Base-by-base conservation (phyloP, 1,284 basidiomycete species). In the Xerocomus minutiporus region DNA sequence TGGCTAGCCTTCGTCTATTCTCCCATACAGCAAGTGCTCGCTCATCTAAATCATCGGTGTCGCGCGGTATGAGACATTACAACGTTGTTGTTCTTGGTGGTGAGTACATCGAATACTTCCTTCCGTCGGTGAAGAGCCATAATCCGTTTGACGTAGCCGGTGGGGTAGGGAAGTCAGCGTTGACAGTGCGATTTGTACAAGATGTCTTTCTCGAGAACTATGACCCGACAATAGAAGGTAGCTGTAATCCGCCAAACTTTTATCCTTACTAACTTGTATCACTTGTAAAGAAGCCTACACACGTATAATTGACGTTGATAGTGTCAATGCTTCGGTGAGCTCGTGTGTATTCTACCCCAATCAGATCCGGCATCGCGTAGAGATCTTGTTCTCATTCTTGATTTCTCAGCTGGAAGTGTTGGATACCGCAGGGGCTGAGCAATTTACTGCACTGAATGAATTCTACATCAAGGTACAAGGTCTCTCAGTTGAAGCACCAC, bases 351-450 rank as follows among this genome's bases (percentile, higher is more conserved):
- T 58, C 17, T 51, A 43, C 35, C 42, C 49, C 45, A 36, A 55
- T 38, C 52, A 47, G 35, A 53, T 53, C 50, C 36, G 28, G 51
- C 55, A 54, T 55, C 51, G 51, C 25, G 48, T 56, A 36, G 25
- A 38, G 58, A 51, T 49, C 1, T 50, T 52, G 51, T 51, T 47
- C 51, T 61, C 49, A 59, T 41, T 23, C 41, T 45, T 52, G 11
- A 23, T 54, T 47, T 3, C 54, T 29, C 66, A 89, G 84, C 81
- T 93, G 52, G 90, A 95, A 65, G 84, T 95, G 36, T 71, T 93
- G 51, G 93, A 95, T 67, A 95, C 93, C 12, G 93, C 93, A 17
- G 92, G 93, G 11, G 85, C 86, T n/a, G 91, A 91, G 64, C 92
- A 91, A 66, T 91, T 91, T 65, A 87, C 76, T 12, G 83, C 84